Conservation (phyloP, 371 early-diverging fungal genomes). For the Actinomucor elegans region DNA sequence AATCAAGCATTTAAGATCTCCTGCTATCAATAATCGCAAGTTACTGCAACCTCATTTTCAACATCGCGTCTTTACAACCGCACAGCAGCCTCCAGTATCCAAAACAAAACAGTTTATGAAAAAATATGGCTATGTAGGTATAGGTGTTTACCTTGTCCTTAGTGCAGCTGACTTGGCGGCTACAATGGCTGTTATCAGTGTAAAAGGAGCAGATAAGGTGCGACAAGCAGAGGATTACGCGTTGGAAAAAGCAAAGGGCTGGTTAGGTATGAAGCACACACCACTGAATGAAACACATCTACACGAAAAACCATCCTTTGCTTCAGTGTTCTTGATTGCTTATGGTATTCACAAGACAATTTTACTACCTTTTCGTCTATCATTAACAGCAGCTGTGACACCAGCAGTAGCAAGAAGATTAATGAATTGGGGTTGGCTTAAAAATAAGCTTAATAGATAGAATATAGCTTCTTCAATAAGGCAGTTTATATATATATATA, state of each 20-base stretch:
- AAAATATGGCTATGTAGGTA: conserved; percentile 46
- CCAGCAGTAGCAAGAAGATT: conserved; percentile 27
- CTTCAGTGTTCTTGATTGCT: conserved; percentile 41
- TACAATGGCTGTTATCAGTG: conserved; percentile 33
- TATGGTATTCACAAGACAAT: conserved; percentile 53
- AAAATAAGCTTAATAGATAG: conserved; percentile 6
- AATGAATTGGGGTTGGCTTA: conserved; percentile 16
- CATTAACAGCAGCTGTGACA: conserved; percentile 47
- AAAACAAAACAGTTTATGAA: conserved; percentile 23
- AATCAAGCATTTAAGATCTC: too few species aligned
- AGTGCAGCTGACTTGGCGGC: conserved; percentile 35
- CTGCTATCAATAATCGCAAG: too few species aligned
- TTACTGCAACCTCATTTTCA: not conserved
- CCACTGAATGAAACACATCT: conserved; percentile 1
- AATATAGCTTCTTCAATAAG: not conserved
- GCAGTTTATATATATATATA: not conserved
- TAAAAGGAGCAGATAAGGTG: conserved; percentile 38
- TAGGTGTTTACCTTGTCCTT: conserved; percentile 40
- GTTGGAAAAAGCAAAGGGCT: conserved; percentile 12
- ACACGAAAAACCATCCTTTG: conserved; percentile 32
- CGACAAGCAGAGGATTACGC: conserved; percentile 34
- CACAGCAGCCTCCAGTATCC: not conserved
- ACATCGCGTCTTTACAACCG: not conserved
- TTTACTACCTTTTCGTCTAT: conserved; percentile 43
- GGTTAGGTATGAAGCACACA: conserved; percentile 11